A percentile compares a stretch with the other conserved stretches of the same genome.
Conservation (phyloP, 495 filamentous ascomycete species). For the Penicillium coprophilum region DNA sequence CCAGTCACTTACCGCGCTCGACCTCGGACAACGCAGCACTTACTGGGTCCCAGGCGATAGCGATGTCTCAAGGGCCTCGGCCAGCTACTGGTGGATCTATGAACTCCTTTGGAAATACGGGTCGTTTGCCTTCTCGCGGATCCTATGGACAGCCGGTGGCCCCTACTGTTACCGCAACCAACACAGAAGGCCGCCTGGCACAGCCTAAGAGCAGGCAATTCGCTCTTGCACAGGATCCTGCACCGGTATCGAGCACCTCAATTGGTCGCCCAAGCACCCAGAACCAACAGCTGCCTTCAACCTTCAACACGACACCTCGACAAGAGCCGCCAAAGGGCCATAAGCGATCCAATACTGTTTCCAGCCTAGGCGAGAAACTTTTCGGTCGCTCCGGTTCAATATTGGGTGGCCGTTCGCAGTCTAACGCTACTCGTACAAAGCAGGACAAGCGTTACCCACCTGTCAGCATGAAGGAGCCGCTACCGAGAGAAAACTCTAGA, state of each 20-base stretch:
- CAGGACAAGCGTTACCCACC: conserved; percentile 63
- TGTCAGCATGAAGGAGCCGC: conserved; percentile 70
- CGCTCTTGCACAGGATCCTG: conserved; percentile 58
- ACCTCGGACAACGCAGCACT: conserved; percentile 56
- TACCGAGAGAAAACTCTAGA: conserved; percentile 57
- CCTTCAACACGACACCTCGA: conserved; percentile 46
- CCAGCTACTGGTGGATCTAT: conserved; percentile 84
- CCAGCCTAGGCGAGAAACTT: conserved; percentile 72
- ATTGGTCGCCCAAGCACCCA: conserved; percentile 63
- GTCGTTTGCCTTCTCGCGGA: conserved; percentile 70
- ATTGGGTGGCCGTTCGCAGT: conserved; percentile 60
- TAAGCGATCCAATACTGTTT: conserved; percentile 87
- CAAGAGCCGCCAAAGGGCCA: conserved; percentile 65
- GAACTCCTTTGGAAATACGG: conserved; percentile 58
- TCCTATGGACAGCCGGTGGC: conserved; percentile 89
- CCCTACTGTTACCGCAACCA: conserved; percentile 83
- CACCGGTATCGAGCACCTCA: conserved; percentile 31
- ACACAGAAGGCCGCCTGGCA: conserved; percentile 85
- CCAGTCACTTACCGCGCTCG: conserved; percentile 52
- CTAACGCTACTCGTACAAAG: conserved; percentile 35
- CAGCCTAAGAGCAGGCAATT: conserved; percentile 81
- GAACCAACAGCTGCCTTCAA: conserved; percentile 47
- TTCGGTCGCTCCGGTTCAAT: conserved; percentile 78
- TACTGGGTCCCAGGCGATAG: conserved; percentile 43
- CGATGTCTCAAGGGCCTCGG: conserved; percentile 54